Evolutionary conservation across 1,284 basidiomycete genomes (phyloP), one percentile per base, ranked within the genome.

Genomic region (Tylopilus sp.): DNA sequence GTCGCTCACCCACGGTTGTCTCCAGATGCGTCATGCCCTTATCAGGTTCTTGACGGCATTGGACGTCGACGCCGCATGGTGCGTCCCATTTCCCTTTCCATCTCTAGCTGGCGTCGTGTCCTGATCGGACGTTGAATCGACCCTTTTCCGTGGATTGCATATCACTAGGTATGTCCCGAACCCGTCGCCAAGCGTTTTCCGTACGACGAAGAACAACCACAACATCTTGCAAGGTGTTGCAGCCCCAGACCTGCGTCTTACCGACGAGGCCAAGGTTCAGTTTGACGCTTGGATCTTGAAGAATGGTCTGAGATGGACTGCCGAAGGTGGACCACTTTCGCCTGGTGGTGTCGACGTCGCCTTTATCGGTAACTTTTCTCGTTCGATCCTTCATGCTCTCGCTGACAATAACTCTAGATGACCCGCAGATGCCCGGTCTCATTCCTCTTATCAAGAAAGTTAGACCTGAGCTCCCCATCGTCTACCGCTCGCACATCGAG

Each of bases 191-290:
- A 80, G 79, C 55, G 88, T 93, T 31, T 93, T 93, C 78, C 81
- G 90, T 55, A 92, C 87, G 52, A 93, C 90, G 53, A 92, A 92
- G 77, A 89, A 91, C 84, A 92, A 92, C 74, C 88, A 90, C 78
- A 90, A 90, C 69, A 89, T 89, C 66, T 72, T 91, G 16, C 88
- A 90, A 78, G 91, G 91, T 51, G 91, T 94, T 37, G 85, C 89
- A 3, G 70, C 81, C 13, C 81, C 86, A 13, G 79, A 78, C 53
- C 75, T 89, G 30, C 86, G 89, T 51, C 76, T 93, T 37, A 85
- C 81, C 1, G 75, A 85, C 55, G 82, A 84, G 47, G 81, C 84
- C 42, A 88, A 90, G 70, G 82, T 82, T 52, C 77, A 79, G 61
- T 92, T 93, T 59, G 86, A 89, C 58, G 79, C 82, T n/a, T 93